These are phyloP conservation scores for Macrolepiota albuminosa DNA, from an alignment of 768 basidiomycete species.

Conservation along the genomic window DNA sequence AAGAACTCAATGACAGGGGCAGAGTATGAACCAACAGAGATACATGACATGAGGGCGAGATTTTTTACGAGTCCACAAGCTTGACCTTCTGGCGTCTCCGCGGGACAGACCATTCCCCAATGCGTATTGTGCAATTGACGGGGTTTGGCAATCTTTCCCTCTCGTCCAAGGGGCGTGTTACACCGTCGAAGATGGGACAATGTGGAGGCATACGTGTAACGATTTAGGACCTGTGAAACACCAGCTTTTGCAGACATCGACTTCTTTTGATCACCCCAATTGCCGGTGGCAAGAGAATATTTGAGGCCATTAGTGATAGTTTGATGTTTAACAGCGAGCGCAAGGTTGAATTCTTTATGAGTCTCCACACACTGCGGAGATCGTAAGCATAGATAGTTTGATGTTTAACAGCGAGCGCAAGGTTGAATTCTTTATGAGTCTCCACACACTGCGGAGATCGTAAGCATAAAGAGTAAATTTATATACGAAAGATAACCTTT, in stretches of 20 bases:
- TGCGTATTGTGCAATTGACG: conserved; percentile 99
- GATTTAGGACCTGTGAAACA: conserved; percentile 96
- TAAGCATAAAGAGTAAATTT: conserved; percentile 11
- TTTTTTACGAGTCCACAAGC: conserved; percentile 99
- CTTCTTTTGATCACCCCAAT: conserved; percentile 99
- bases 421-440: conserved; percentile 90
- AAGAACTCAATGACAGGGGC: conserved; percentile 97
- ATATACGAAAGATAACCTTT: conserved; percentile 53
- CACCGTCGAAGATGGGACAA: conserved; percentile 96
- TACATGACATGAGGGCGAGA: conserved; percentile 94
- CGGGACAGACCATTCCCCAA: conserved; percentile 99
- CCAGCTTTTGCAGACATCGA: conserved; percentile 97
- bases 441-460: conserved; percentile 75
- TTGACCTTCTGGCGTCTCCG: conserved; percentile 99
- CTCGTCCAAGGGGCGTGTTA: conserved; percentile 96
- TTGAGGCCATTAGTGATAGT: conserved; percentile 98
- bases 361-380: conserved; percentile 83
- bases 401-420: conserved; percentile 89
- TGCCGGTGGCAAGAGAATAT: conserved; percentile 96
- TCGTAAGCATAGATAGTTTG: conserved; percentile 63
- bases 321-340: conserved; percentile 89
- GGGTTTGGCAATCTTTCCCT: conserved; percentile 98
- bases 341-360: conserved; percentile 91
- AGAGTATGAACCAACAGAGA: conserved; percentile 94
- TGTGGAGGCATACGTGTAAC: conserved; percentile 98